Base-by-base conservation (phyloP, 2,329 filamentous ascomycete species). In the Leptographium lundbergii region DNA sequence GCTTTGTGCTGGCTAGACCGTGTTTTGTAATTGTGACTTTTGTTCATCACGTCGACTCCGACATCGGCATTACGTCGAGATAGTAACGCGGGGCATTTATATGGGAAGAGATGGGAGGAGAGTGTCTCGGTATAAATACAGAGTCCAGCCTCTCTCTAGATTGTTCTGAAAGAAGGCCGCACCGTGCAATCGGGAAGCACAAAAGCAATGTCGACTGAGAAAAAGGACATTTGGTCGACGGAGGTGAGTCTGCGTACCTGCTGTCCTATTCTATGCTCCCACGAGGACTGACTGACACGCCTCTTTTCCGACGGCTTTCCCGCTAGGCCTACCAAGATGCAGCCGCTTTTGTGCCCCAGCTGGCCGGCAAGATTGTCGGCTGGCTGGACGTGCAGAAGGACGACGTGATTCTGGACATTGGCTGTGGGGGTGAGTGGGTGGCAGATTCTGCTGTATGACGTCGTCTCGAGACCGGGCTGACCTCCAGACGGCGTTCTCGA, bases 291-390 rank as follows among this genome's bases (percentile, higher is more conserved):
- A 29, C 27, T 4, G 4, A 29, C 27, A 4, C 27, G n/a, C n/a
- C n/a, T n/a, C n/a, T n/a, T n/a, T n/a, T n/a, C 27, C 17, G 39
- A 54, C 6, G 48, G 25, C n/a, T 1, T 19, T 29, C 13, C 53
- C 2, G 14, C 13, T 61, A 83, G 79, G 77, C 77, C 36, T 87
- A 86, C 66, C 78, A 82, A 61, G 72, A 78, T 60, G 78, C 82
- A 2, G 84, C 83, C 9, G 78, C 80, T 0, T 87, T 86, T 65
- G 83, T 86, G 10, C 82, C 84, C 4, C 81, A 82, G 65, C 72
- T 86, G 11, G 78, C 82, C 1, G 75, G 74, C 19, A 84, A 81
- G 61, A 74, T 86, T 6, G 65, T 84, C 13, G 68, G 74, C 53
- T 85, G 81, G 77, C 73, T 87, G 0, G 76, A 84, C 63, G 75